phyloP scores from a whole-genome alignment of 2,329 filamentous ascomycete genomes.

The Fusarium ambrosium region DNA sequence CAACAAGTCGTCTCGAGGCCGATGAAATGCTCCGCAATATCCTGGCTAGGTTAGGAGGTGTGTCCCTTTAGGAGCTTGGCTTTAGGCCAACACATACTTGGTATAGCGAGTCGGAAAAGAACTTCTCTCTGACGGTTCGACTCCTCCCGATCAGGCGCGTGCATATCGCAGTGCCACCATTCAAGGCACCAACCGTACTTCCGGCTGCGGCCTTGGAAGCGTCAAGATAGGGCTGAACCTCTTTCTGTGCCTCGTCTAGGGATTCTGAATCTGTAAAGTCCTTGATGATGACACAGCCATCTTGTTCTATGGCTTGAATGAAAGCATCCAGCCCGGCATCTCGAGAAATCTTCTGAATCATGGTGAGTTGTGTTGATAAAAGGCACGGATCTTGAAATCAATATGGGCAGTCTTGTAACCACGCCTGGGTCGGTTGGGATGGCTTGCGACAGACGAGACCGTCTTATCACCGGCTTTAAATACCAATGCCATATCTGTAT shows the following conservation, averaged over 20 bases:
- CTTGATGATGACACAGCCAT: constrained; percentile 31
- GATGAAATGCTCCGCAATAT: constrained; percentile 50
- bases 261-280: constrained; percentile 26
- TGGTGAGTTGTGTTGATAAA: not conserved
- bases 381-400: not conserved
- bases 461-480: not conserved
- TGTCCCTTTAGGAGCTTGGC: no score
- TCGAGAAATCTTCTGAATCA: constrained; percentile 28
- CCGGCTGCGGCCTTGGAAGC: constrained; percentile 17
- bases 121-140: constrained; percentile 52
- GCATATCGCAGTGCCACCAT: constrained; percentile 53
- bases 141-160: constrained; percentile 52
- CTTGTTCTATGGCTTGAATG: constrained; percentile 24
- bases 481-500: not conserved
- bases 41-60: constrained; percentile 6
- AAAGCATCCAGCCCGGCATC: constrained; percentile 24
- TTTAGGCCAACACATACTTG: not conserved
- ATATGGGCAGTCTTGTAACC: not conserved
- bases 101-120: constrained; percentile 43
- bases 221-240: constrained; percentile 34
- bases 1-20: constrained; percentile 52
- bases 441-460: not conserved
- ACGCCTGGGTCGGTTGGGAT: not conserved
- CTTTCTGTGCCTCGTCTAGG: constrained; percentile 14
- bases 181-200: constrained; percentile 44